Evolutionary conservation across 345 rosid genomes (phyloP), one percentile per base, ranked within the genome.

Genomic region (Combretum micranthum): DNA sequence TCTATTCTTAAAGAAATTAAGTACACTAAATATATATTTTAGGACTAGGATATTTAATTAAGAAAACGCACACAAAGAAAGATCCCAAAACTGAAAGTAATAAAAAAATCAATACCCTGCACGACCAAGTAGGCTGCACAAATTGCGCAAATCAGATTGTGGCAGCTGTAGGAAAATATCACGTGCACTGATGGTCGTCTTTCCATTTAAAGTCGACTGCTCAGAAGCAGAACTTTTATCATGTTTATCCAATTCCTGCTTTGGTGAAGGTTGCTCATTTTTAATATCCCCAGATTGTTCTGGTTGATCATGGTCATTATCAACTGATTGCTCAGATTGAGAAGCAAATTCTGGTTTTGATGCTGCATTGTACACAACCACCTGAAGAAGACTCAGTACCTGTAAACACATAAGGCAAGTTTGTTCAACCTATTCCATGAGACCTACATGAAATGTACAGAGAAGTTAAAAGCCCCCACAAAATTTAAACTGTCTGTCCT

Each of bases 371-470:
- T 69, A 62, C 55, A 88, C 84, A 63, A 88, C 72, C n/a, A 77
- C 93, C 69, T 82, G 82, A 80, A 88, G 81, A 76, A 92, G 80
- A 55, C 88, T 89, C 80, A 89, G 75, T 63, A 93, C 83, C 99
- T 93, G 78, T 69, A 60, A n/a, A 46, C 69, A 74, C 39, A 64
- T 13, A 17, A 18, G 56, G 47, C 3, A 53, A 43, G 39, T 32
- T 4, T 32, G 39, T 32, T 32, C 39, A 32, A 32, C 6, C 39
- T 7, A 32, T 1, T 32, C 39, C 39, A 32, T 11, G 9, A 32
- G 6, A 32, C 39, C 39, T 4, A 32, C 39, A 32, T 32, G 10
- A 32, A 32, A 32, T 32, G 39, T 32, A 4, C 39, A 32, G 39
- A 32, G 39, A 32, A 32, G 32, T 19, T 20, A 0, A 60, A 18